Evolutionary conservation across 331 rosid genomes (phyloP).

Genomic region (Pyracantha coccinea): DNA sequence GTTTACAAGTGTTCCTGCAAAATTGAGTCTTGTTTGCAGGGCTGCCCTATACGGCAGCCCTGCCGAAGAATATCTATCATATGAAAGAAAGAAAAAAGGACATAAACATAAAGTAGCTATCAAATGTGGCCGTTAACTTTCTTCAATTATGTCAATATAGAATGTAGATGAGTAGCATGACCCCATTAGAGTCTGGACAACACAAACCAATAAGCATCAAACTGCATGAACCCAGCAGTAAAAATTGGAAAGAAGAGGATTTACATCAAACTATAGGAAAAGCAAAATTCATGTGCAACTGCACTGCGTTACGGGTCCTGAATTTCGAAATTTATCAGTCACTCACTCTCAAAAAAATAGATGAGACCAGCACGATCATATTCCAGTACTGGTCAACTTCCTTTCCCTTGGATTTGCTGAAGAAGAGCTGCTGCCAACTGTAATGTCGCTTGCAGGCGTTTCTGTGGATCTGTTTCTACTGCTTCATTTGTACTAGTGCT

Average conservation of each 20-base stretch:
- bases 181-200: neutral
- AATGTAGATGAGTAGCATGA: neutral
- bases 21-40: neutral
- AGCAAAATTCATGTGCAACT: neutral
- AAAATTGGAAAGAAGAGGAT: neutral
- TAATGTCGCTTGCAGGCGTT: slow-evolving; percentile 84
- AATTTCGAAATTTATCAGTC: neutral
- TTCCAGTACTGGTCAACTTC: slow-evolving; percentile 33
- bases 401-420: slow-evolving; percentile 84
- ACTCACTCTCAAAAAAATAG: neutral
- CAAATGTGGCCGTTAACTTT: neutral
- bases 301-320: neutral
- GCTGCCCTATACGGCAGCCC: neutral
- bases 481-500: slow-evolving; percentile 37
- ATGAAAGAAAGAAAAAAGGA: too few relatives aligned
- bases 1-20: neutral
- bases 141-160: neutral
- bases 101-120: too few relatives aligned
- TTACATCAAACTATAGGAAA: neutral
- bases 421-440: slow-evolving; percentile 94
- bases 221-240: neutral
- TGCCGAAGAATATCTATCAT: neutral
- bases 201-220: neutral
- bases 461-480: slow-evolving; percentile 72
- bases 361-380: neutral